Conservation (phyloP, 2,329 filamentous ascomycete genomes). For the Fusarium sterilihyphosum region DNA sequence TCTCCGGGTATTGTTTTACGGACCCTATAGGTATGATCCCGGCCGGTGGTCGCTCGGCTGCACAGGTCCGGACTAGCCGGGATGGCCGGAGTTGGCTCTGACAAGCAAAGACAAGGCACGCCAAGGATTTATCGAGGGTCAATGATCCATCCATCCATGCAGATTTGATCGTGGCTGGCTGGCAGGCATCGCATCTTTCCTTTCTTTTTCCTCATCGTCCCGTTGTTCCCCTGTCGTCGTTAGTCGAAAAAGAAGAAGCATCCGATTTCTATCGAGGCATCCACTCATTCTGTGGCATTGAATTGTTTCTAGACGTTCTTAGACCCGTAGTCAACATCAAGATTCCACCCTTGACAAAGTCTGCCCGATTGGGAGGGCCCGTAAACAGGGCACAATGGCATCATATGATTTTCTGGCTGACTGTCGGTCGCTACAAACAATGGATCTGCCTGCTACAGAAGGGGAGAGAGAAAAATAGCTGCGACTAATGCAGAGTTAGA, state of each 20-base stretch:
- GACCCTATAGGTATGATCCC: conserved; percentile 15
- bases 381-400: conserved; percentile 36
- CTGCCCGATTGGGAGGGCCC: conserved; percentile 36
- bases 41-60: conserved; percentile 27
- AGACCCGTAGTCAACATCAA: conserved; percentile 12
- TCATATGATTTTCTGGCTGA: conserved; percentile 39
- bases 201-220: conserved; percentile 14
- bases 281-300: conserved; percentile 13
- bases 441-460: not conserved
- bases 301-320: conserved; percentile 29
- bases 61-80: conserved; percentile 34
- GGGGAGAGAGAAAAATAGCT: not conserved
- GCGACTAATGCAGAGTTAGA: conserved; percentile 9
- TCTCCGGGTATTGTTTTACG: conserved; percentile 20
- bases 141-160: not conserved
- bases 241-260: conserved; percentile 9
- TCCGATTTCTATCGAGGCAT: conserved; percentile 12
- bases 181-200: not conserved
- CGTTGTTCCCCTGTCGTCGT: conserved; percentile 7
- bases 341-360: conserved; percentile 20
- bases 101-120: not conserved
- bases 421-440: not conserved
- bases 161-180: conserved; percentile 21
- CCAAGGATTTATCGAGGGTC: not conserved
- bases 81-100: not conserved